Evolutionary conservation across 2,329 filamentous ascomycete species (phyloP).

Genomic region (Myriosclerotinia scirpicola): DNA sequence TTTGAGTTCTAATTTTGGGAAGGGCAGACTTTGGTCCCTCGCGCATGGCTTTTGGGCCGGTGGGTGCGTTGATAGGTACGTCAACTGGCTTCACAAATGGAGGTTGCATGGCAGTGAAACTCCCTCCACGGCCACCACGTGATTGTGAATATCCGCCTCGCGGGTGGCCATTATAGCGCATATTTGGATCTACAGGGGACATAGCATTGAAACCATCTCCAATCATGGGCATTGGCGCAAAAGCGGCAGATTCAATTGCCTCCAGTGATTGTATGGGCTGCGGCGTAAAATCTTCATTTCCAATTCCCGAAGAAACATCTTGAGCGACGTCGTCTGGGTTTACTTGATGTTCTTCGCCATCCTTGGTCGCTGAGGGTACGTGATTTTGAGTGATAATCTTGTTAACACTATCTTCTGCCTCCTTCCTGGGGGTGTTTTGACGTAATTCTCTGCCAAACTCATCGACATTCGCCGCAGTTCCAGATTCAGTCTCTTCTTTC

Average conservation of each 20-base stretch:
- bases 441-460: slow-evolving; percentile 43
- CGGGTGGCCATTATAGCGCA: slow-evolving; percentile 37
- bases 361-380: slow-evolving; percentile 22
- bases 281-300: slow-evolving; percentile 26
- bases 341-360: slow-evolving; percentile 26
- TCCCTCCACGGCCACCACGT: slow-evolving; percentile 43
- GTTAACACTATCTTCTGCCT: slow-evolving; percentile 11
- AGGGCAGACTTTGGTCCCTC: slow-evolving; percentile 81
- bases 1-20: slow-evolving; percentile 54
- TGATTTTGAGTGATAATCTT: slow-evolving; percentile 17
- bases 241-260: slow-evolving; percentile 29
- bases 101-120: slow-evolving; percentile 42
- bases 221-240: slow-evolving; percentile 61
- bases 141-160: slow-evolving; percentile 34
- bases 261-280: slow-evolving; percentile 42
- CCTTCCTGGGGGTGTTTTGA: slow-evolving; percentile 29
- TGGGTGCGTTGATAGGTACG: slow-evolving; percentile 73
- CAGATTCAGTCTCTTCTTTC: slow-evolving; percentile 34
- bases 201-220: slow-evolving; percentile 32
- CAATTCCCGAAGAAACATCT: slow-evolving; percentile 23
- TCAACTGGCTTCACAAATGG: slow-evolving; percentile 41
- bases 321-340: slow-evolving; percentile 25
- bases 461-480: slow-evolving; percentile 37
- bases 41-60: slow-evolving; percentile 91
- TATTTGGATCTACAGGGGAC: slow-evolving; percentile 22